phyloP scores from a whole-genome alignment of 257 asterid genomes.

The Fraxinus excelsior region DNA sequence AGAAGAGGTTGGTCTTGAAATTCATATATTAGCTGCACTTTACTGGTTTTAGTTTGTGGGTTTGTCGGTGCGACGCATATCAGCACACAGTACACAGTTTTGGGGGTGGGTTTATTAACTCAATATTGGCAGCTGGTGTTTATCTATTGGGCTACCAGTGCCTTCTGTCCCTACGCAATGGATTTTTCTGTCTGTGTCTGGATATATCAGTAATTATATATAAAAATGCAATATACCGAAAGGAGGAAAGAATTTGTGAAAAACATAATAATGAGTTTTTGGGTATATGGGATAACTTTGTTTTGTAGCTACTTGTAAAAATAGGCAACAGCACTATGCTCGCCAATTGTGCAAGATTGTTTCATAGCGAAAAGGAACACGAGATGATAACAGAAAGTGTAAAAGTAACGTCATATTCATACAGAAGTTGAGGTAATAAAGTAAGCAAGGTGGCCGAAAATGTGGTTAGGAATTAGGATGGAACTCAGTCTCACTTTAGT shows the following conservation, averaged over 20 bases:
- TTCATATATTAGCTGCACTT: slow-evolving; percentile 1
- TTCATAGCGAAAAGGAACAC: no score
- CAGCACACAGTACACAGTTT: background rate
- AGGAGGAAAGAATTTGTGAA: background rate
- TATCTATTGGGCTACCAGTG: slow-evolving; percentile 9
- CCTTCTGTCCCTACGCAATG: background rate
- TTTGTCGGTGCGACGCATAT: slow-evolving; percentile 7
- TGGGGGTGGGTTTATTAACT: background rate
- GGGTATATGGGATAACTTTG: background rate
- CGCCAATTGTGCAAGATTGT: no score
- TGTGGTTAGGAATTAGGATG: no score
- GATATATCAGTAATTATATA: background rate
- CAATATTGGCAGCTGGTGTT: background rate
- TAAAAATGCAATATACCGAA: background rate
- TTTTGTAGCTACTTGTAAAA: background rate
- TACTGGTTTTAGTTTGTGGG: background rate
- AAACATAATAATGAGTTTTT: background rate
- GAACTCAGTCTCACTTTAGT: no score
- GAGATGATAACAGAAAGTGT: no score
- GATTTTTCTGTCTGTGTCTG: background rate
- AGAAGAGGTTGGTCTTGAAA: background rate
- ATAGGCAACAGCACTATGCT: background rate
- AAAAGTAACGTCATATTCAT: no score
- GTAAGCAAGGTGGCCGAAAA: no score
- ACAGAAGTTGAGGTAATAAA: no score